phyloP scores from a whole-genome alignment of 108 stramenopile species.

The Nannochloropsis gaditana region DNA sequence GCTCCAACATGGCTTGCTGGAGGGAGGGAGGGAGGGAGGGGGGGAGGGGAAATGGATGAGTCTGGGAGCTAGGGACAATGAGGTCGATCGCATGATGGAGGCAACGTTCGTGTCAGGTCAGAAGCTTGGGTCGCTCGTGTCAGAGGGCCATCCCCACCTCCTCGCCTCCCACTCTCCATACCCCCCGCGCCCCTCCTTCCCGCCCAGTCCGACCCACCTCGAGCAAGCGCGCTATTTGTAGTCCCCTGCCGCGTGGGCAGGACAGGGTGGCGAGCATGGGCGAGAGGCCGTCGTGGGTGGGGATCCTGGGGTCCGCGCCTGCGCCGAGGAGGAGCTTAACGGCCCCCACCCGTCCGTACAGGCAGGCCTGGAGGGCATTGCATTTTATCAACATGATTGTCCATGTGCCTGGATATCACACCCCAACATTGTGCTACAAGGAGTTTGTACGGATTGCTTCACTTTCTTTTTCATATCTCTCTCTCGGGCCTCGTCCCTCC shows the following conservation, averaged over 20 bases:
- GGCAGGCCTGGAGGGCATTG: neutral
- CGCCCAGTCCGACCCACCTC: neutral
- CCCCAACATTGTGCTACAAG: no score
- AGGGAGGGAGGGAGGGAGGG: neutral
- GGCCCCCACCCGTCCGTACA: neutral
- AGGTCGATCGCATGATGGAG: neutral
- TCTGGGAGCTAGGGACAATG: neutral
- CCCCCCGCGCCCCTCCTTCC: neutral
- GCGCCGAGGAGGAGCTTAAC: neutral
- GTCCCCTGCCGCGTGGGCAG: neutral
- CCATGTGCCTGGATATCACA: no score
- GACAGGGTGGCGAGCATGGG: neutral
- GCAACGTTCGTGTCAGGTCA: neutral
- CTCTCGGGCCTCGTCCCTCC: neutral
- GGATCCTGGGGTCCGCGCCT: neutral
- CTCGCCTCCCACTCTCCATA: neutral
- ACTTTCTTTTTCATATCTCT: no score
- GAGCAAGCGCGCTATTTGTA: neutral
- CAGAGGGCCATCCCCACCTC: neutral
- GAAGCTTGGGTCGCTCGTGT: neutral
- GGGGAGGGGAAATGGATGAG: neutral
- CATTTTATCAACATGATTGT: no score
- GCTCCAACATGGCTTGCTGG: slow-evolving; percentile 8
- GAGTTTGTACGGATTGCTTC: no score
- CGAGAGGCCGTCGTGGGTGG: neutral